A percentile compares a stretch with the other conserved stretches of the same genome.
Evolutionary conservation across 768 basidiomycete genomes (phyloP).

Genomic region (Pluteus cervinus): DNA sequence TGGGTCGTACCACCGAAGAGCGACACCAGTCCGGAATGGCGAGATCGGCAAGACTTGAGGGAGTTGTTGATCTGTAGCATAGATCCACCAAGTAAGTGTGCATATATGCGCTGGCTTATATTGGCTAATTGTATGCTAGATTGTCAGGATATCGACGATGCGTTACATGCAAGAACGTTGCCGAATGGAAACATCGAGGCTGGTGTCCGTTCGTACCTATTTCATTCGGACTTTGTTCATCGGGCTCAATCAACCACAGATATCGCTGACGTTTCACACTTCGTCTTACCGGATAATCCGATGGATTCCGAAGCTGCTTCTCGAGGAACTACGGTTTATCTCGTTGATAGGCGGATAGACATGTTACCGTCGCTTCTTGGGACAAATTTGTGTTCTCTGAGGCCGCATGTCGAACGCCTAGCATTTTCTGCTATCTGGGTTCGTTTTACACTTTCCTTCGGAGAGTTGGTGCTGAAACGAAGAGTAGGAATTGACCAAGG

Average conservation of each 20-base stretch:
- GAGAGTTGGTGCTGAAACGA: neutral
- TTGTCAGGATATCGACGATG: constrained; percentile 98
- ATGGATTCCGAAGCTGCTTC: constrained; percentile 98
- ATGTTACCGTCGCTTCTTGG: constrained; percentile 94
- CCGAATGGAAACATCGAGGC: constrained; percentile 95
- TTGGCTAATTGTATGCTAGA: constrained; percentile 34
- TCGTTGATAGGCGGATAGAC: constrained; percentile 97
- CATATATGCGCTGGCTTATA: neutral
- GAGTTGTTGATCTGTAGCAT: constrained; percentile 90
- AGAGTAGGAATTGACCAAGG: constrained; percentile 77
- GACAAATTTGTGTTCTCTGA: constrained; percentile 90
- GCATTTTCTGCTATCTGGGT: constrained; percentile 98
- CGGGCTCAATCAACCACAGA: constrained; percentile 39
- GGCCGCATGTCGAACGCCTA: constrained; percentile 88
- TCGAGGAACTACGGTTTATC: constrained; percentile 93
- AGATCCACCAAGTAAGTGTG: constrained; percentile 76
- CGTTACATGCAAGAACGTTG: constrained; percentile 80
- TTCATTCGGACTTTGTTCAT: constrained; percentile 1
- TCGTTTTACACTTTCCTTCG: constrained; percentile 6
- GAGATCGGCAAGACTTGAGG: constrained; percentile 81
- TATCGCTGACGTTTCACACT: constrained; percentile 97
- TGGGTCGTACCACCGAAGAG: constrained; percentile 90
- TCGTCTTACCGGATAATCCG: constrained; percentile 86
- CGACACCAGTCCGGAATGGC: constrained; percentile 47
- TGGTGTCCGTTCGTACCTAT: constrained; percentile 83